Evolutionary conservation across 2,329 filamentous ascomycete genomes (phyloP).

Genomic region (Cyanodermella asteris): DNA sequence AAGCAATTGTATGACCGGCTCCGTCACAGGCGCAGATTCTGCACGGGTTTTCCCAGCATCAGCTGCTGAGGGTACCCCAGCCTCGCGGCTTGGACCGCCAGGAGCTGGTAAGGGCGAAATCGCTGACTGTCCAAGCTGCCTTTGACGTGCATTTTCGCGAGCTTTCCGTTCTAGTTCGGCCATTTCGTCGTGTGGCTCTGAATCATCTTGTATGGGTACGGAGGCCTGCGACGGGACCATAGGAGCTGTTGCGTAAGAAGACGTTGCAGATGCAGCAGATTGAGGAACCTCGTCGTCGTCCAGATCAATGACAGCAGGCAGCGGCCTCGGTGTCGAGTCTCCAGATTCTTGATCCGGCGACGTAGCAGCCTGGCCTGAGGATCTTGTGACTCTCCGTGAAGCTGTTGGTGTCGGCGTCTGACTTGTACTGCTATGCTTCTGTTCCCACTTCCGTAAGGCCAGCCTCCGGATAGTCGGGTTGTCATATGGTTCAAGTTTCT

Average conservation of each 20-base stretch:
- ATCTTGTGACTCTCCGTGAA: too few species aligned
- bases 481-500: too few species aligned
- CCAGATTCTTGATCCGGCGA: too few species aligned
- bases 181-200: constrained; percentile 21
- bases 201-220: constrained; percentile 10
- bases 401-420: too few species aligned
- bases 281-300: constrained; percentile 5
- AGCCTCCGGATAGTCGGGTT: too few species aligned
- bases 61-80: constrained; percentile 7
- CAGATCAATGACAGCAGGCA: constrained; percentile 6
- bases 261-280: too few species aligned
- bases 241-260: neutral
- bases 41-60: constrained; percentile 2
- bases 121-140: constrained; percentile 9
- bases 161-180: constrained; percentile 20
- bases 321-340: constrained; percentile 1
- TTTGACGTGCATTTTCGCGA: constrained; percentile 16
- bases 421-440: too few species aligned
- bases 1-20: constrained; percentile 38
- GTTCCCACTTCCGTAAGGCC: too few species aligned
- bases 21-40: constrained; percentile 12
- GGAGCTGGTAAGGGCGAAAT: neutral
- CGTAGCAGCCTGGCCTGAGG: too few species aligned
- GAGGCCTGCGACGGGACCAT: neutral
- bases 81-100: too few species aligned